Evolutionary conservation across 805 yeast genomes (phyloP).

Genomic region (Metschnikowia rubicola): DNA sequence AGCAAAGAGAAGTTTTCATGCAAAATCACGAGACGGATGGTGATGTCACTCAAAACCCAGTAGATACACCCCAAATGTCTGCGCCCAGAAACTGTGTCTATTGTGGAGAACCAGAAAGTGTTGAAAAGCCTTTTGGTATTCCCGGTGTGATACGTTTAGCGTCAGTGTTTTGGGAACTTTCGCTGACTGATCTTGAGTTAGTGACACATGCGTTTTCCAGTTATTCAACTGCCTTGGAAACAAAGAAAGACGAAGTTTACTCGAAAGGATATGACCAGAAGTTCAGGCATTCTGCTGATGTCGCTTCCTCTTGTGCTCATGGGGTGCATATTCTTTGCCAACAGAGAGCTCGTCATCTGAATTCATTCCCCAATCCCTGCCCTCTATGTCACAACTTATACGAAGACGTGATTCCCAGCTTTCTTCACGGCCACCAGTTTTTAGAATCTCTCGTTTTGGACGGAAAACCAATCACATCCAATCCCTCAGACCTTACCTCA

Average conservation of each 20-base stretch:
- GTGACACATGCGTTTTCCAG: constrained; percentile 21
- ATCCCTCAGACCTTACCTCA: not conserved
- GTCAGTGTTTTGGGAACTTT: constrained; percentile 49
- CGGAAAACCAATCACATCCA: not conserved
- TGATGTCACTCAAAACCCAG: too few relatives aligned
- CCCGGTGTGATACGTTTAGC: constrained; percentile 49
- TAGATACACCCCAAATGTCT: too few relatives aligned
- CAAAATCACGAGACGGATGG: constrained; percentile 29
- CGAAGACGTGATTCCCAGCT: constrained; percentile 16
- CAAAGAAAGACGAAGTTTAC: not conserved
- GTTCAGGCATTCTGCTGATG: not conserved
- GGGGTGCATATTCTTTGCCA: constrained; percentile 50
- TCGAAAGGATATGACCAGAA: constrained; percentile 21
- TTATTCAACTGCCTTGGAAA: constrained; percentile 19
- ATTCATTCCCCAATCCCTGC: constrained; percentile 45
- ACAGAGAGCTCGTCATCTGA: constrained; percentile 16
- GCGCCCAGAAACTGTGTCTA: constrained; percentile 19
- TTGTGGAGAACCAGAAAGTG: constrained; percentile 23
- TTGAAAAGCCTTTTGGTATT: constrained; percentile 51
- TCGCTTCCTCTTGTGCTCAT: constrained; percentile 42
- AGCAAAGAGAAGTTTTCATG: constrained; percentile 45
- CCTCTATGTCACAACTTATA: constrained; percentile 49
- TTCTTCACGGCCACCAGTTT: not conserved
- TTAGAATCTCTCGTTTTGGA: not conserved
- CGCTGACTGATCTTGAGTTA: constrained; percentile 19